Conservation (phyloP, 2,329 filamentous ascomycete species). For the Aspergillus pseudonomiae region DNA sequence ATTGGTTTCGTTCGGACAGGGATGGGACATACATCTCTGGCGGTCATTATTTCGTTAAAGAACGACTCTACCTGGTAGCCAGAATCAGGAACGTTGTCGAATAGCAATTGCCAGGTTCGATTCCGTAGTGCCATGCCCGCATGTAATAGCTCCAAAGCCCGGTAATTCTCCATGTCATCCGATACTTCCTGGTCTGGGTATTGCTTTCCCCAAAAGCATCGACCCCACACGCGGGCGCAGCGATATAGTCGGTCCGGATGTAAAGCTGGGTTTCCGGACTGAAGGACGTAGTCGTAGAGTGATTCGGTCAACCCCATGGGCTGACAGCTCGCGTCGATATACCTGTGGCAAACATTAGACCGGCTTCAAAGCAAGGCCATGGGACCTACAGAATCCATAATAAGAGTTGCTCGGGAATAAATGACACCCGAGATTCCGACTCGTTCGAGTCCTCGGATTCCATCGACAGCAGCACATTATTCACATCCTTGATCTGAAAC, state of each 20-base stretch:
- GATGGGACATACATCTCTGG: constrained; percentile 28
- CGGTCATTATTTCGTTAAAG: constrained; percentile 28
- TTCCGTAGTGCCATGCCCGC: constrained; percentile 32
- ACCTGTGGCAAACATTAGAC: constrained; percentile 19
- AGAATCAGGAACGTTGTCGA: constrained; percentile 22
- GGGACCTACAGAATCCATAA: constrained; percentile 38
- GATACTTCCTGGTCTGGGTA: constrained; percentile 41
- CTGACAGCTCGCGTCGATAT: constrained; percentile 33
- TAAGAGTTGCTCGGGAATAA: constrained; percentile 40
- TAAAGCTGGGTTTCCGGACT: constrained; percentile 34
- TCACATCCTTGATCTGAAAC: constrained; percentile 34
- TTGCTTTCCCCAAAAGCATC: constrained; percentile 40
- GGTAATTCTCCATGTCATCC: constrained; percentile 44
- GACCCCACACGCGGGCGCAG: constrained; percentile 39
- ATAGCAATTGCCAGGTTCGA: constrained; percentile 32
- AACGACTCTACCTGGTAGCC: constrained; percentile 23
- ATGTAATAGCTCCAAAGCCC: constrained; percentile 38
- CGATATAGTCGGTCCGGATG: constrained; percentile 38
- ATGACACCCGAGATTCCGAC: constrained; percentile 29
- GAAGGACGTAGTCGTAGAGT: constrained; percentile 36
- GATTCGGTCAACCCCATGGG: constrained; percentile 35
- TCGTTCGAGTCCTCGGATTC: constrained; percentile 20
- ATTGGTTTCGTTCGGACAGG: neutral
- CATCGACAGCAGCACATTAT: constrained; percentile 30
- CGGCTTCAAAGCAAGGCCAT: neutral